Evolutionary conservation across 2,329 filamentous ascomycete species (phyloP).

Genomic region (Aurifilum marmelostoma): DNA sequence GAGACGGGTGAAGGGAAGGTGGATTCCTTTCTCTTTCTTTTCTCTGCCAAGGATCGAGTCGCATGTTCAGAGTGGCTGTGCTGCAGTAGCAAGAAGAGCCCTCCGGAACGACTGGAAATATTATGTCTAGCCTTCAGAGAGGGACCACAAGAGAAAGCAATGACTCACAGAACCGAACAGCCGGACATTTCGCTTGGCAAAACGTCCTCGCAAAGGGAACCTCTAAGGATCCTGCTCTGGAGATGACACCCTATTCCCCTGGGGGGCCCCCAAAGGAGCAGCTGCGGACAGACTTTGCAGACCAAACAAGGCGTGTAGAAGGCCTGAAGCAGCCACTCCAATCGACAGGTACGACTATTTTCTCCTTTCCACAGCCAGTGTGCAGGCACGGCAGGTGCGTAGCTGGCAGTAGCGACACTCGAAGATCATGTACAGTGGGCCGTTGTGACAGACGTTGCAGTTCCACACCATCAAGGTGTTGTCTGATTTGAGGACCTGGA

Average conservation of each 20-base stretch:
- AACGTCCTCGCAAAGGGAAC: slow-evolving; percentile 13
- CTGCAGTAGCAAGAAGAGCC: slow-evolving; percentile 18
- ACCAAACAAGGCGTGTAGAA: neutral
- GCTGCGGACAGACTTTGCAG: neutral
- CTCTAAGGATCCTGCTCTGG: neutral
- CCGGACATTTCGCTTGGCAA: neutral
- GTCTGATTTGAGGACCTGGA: slow-evolving; percentile 69
- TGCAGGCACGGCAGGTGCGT: slow-evolving; percentile 65
- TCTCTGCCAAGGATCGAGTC: slow-evolving; percentile 16
- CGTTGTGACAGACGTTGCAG: slow-evolving; percentile 66
- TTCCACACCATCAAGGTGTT: slow-evolving; percentile 67
- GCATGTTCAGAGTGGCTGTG: neutral
- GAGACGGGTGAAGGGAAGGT: neutral
- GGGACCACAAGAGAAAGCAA: neutral
- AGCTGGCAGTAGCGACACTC: slow-evolving; percentile 71
- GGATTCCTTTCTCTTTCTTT: neutral
- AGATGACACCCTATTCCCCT: too few relatives aligned
- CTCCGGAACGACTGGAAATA: slow-evolving; percentile 15
- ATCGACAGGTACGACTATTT: neutral
- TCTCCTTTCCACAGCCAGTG: slow-evolving; percentile 42
- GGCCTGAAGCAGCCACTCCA: slow-evolving; percentile 19
- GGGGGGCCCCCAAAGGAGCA: slow-evolving; percentile 23
- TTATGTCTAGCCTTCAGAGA: slow-evolving; percentile 11
- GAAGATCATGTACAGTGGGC: slow-evolving; percentile 70
- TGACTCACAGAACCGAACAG: slow-evolving; percentile 16